Conservation (phyloP, 768 basidiomycete genomes). For the Suillus subalutaceus region DNA sequence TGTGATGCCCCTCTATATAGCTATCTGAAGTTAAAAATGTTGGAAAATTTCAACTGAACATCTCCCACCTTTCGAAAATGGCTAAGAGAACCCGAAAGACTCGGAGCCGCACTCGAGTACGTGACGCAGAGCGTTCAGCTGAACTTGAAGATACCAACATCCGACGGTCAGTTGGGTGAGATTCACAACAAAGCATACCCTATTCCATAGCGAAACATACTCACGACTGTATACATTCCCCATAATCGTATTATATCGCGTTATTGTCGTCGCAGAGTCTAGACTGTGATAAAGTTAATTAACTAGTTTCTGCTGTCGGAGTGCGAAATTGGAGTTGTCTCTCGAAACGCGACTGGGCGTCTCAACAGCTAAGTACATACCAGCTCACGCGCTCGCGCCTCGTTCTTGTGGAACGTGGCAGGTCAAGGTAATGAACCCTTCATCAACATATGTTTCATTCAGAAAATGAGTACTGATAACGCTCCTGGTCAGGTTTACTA, state of each 20-base stretch:
- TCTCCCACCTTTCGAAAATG: not conserved
- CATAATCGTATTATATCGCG: not conserved
- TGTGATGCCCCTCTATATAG: not conserved
- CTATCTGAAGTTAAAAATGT: not conserved
- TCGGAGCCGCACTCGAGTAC: not conserved
- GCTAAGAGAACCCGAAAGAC: not conserved
- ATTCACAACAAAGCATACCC: not conserved
- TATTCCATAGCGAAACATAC: not conserved
- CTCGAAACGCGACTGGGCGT: conserved; percentile 4
- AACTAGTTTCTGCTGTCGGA: conserved; percentile 3
- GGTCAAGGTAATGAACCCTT: conserved; percentile 12
- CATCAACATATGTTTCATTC: not conserved
- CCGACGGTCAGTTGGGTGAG: not conserved
- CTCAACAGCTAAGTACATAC: conserved; percentile 7
- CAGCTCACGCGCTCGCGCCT: conserved; percentile 22
- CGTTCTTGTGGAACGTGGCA: conserved; percentile 19
- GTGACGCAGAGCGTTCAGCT: not conserved
- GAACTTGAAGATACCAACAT: no score
- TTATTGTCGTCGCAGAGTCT: not conserved
- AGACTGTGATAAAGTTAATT: not conserved
- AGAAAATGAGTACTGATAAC: conserved; percentile 16
- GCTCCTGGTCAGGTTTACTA: conserved; percentile 34
- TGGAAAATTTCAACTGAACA: not conserved
- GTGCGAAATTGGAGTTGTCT: conserved; percentile 3
- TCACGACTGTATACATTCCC: not conserved